A percentile compares a stretch with the other conserved stretches of the same genome.
phyloP scores from a whole-genome alignment of 805 yeast genomes.

The Zygosaccharomyces bisporus region DNA sequence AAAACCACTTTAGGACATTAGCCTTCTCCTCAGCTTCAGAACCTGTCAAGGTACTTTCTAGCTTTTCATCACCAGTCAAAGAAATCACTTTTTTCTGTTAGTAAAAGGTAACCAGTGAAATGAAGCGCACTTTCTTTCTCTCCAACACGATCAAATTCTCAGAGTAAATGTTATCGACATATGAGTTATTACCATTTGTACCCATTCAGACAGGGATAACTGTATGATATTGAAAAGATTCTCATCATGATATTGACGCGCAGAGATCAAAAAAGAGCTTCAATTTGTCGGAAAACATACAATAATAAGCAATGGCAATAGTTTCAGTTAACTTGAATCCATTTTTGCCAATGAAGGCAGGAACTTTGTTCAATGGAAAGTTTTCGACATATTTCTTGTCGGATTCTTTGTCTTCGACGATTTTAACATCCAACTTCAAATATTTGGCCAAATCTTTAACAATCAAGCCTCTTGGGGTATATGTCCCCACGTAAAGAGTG shows the following conservation, averaged over 20 bases:
- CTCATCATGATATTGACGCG: constrained; percentile 30
- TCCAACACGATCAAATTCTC: constrained; percentile 14
- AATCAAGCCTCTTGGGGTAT: constrained; percentile 28
- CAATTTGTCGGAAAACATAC: constrained; percentile 21
- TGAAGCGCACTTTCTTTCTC: background rate
- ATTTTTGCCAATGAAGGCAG: constrained; percentile 70
- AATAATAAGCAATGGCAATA: constrained; percentile 58
- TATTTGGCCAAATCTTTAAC: constrained; percentile 50
- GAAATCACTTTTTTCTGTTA: constrained; percentile 29
- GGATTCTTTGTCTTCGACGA: constrained; percentile 41
- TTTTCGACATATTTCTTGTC: constrained; percentile 37
- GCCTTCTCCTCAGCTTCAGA: constrained; percentile 57
- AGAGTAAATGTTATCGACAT: constrained; percentile 35
- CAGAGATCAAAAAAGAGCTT: constrained; percentile 2
- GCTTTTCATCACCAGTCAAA: constrained; percentile 37
- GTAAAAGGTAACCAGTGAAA: constrained; percentile 8
- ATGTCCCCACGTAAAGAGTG: constrained; percentile 46
- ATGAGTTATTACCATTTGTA: constrained; percentile 29
- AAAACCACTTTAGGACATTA: constrained; percentile 67
- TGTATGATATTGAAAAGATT: constrained; percentile 30
- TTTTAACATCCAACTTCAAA: constrained; percentile 56
- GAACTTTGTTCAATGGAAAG: constrained; percentile 64
- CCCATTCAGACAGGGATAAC: constrained; percentile 43
- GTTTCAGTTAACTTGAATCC: constrained; percentile 70
- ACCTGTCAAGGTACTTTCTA: constrained; percentile 50